Conservation (phyloP, 2,329 filamentous ascomycete species). For the Aspergillus luchuensis region DNA sequence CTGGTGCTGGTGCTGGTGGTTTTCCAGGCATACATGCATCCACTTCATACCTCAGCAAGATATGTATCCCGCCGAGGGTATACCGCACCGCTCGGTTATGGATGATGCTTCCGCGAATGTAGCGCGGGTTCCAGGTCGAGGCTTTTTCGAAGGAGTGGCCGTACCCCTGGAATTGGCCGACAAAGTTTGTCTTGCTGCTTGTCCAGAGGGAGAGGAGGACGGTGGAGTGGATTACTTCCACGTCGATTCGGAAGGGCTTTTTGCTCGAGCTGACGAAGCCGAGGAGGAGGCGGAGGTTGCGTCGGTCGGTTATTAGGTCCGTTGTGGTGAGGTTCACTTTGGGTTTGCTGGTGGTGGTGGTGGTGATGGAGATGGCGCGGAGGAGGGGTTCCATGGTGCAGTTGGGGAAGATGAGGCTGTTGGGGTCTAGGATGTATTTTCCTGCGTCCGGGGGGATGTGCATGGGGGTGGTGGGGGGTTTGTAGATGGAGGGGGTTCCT, state of each 20-base stretch:
- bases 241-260: slow-evolving; percentile 5
- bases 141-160: not conserved
- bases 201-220: not conserved
- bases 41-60: slow-evolving; percentile 9
- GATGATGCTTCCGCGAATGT: not conserved
- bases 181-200: not conserved
- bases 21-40: slow-evolving; percentile 1
- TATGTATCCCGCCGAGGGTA: not conserved
- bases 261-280: not conserved
- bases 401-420: not conserved
- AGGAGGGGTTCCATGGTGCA: not conserved
- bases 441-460: not conserved
- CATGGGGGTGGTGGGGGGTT: not conserved
- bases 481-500: not conserved
- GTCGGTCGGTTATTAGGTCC: slow-evolving; percentile 14
- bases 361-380: not conserved
- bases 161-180: not conserved
- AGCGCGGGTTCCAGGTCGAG: not conserved
- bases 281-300: slow-evolving; percentile 5
- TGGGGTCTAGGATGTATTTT: not conserved
- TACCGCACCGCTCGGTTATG: slow-evolving; percentile 5
- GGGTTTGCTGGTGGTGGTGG: not conserved
- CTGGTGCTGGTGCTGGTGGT: no score
- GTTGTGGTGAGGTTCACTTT: not conserved
- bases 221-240: not conserved